Conservation (phyloP, 345 rosid species). For the Mallotus nudiflorus region DNA sequence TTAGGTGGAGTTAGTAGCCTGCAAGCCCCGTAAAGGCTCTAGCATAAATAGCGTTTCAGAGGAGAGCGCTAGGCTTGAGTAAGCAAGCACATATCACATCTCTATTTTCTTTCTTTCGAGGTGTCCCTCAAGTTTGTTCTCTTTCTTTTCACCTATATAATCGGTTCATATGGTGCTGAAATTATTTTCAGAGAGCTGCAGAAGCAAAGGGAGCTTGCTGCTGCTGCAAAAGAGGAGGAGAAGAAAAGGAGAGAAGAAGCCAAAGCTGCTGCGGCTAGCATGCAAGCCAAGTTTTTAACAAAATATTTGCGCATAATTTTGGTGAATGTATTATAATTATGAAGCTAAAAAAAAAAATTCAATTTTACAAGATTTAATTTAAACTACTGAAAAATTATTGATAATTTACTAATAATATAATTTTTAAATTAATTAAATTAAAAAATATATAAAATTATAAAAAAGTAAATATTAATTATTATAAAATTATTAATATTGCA, state of each 20-base stretch:
- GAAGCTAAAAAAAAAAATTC: no score
- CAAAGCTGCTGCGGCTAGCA: constrained; percentile 86
- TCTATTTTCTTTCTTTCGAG: background rate
- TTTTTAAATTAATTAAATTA: no score
- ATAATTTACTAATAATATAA: no score
- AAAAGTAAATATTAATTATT: no score
- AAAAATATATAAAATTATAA: no score
- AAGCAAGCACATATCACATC: constrained; percentile 26
- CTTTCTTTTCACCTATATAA: no score
- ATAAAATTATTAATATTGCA: no score
- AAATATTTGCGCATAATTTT: no score
- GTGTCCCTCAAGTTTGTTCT: no score
- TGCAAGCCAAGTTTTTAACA: constrained; percentile 94
- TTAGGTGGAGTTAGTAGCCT: constrained; percentile 78
- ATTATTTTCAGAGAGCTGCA: constrained; percentile 66
- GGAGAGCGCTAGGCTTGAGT: constrained; percentile 93
- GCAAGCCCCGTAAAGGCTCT: constrained; percentile 81
- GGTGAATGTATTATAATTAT: no score
- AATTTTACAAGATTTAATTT: no score
- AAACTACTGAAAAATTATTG: no score
- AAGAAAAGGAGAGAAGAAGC: constrained; percentile 91
- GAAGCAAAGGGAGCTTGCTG: constrained; percentile 85
- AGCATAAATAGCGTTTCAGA: constrained; percentile 65
- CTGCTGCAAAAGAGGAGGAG: constrained; percentile 75
- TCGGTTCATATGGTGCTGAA: background rate